Evolutionary conservation across 305 asterid species (phyloP).

Genomic region (Fraxinus paxiana): DNA sequence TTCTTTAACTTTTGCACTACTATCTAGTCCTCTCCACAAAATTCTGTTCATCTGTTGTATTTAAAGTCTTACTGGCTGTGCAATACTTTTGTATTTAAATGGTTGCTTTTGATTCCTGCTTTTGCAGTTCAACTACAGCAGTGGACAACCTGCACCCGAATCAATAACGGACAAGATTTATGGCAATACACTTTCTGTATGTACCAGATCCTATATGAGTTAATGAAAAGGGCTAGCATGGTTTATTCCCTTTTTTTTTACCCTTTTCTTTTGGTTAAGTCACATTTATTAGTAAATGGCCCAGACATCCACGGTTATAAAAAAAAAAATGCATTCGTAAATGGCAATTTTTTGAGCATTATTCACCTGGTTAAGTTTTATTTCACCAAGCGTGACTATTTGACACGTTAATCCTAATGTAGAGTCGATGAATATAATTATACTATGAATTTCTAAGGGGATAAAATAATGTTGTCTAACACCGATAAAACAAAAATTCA

Average conservation of each 20-base stretch:
- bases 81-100: not conserved
- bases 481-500: not conserved
- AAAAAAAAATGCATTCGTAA: not conserved
- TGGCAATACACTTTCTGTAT: constrained; percentile 94
- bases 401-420: not conserved
- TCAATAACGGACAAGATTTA: constrained; percentile 91
- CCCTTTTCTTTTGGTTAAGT: not conserved
- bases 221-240: constrained; percentile 7
- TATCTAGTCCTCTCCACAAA: not conserved
- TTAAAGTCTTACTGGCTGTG: not conserved
- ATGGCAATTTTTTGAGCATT: not conserved
- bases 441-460: not conserved
- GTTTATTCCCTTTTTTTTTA: not conserved
- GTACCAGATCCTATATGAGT: constrained; percentile 27
- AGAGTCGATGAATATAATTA: not conserved
- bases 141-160: constrained; percentile 99
- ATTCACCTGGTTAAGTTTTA: not conserved
- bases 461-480: not conserved
- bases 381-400: not conserved
- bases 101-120: constrained; percentile 22
- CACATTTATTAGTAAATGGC: not conserved
- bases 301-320: no score
- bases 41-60: not conserved
- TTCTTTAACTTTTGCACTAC: not conserved
- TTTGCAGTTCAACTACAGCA: constrained; percentile 88